Conservation (phyloP, 2,329 filamentous ascomycete genomes). For the Aspergillus puulaauensis region DNA sequence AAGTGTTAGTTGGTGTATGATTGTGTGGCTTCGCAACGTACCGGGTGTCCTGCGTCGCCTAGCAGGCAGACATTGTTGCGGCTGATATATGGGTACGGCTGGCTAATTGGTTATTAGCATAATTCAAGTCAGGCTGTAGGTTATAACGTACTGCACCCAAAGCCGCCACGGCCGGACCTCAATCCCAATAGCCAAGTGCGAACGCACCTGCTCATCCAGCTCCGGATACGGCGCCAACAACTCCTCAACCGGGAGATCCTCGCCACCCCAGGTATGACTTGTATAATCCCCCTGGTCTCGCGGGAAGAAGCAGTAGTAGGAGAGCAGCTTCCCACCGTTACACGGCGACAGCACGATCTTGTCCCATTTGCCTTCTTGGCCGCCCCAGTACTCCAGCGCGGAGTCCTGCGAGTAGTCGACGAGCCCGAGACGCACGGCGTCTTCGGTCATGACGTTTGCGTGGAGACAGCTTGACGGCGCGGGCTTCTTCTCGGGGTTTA, state of each 20-base stretch:
- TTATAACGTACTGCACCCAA: constrained; percentile 53
- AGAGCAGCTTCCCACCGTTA: constrained; percentile 63
- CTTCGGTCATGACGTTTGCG: constrained; percentile 61
- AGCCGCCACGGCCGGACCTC: constrained; percentile 67
- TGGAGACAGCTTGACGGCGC: constrained; percentile 64
- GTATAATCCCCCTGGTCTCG: constrained; percentile 60
- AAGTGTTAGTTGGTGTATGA: background rate
- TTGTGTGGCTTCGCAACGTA: constrained; percentile 26
- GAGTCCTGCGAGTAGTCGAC: constrained; percentile 61
- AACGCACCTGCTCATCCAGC: constrained; percentile 58
- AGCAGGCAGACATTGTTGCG: constrained; percentile 57
- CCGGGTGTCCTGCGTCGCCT: constrained; percentile 66
- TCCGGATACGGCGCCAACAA: constrained; percentile 61
- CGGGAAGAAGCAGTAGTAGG: constrained; percentile 71
- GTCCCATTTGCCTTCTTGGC: constrained; percentile 59
- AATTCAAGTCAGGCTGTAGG: too few species aligned
- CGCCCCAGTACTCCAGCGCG: constrained; percentile 71
- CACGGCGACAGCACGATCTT: constrained; percentile 72
- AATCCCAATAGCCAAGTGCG: constrained; percentile 59
- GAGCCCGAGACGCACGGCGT: constrained; percentile 60
- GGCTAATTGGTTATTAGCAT: constrained; percentile 16
- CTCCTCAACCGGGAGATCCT: constrained; percentile 55
- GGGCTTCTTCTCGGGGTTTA: constrained; percentile 59
- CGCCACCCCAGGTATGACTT: constrained; percentile 59
- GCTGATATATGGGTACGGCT: constrained; percentile 60